phyloP scores from a whole-genome alignment of 208 protist species.

The Endotrypanum monterogeii region DNA sequence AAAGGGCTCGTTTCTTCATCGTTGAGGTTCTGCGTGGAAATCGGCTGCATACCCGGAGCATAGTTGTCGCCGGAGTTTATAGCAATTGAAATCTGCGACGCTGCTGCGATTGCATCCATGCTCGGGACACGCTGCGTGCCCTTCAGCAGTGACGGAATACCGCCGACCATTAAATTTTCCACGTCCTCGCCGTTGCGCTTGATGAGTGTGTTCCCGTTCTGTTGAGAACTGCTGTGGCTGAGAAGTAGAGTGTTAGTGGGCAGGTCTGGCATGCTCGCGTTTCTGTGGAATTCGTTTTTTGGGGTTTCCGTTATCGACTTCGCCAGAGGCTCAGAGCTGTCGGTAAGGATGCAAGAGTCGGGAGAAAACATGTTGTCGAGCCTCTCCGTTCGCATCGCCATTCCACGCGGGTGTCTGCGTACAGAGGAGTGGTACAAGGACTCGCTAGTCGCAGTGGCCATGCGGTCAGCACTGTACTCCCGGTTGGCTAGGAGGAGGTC shows the following conservation, averaged over 20 bases:
- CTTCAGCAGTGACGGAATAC: neutral
- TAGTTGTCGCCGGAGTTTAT: neutral
- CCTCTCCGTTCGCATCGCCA: neutral
- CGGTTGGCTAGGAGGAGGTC: constrained; percentile 56
- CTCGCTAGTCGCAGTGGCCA: constrained; percentile 1
- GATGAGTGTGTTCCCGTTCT: neutral
- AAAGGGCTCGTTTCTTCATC: neutral
- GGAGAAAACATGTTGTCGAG: constrained; percentile 18
- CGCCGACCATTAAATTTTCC: neutral
- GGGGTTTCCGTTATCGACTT: neutral
- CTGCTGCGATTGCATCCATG: constrained; percentile 2
- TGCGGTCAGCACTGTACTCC: constrained; percentile 17
- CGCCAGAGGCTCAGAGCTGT: constrained; percentile 18
- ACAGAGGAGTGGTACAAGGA: constrained; percentile 16
- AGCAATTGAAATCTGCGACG: constrained; percentile 17
- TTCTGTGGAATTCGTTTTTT: constrained; percentile 7
- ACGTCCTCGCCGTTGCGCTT: neutral
- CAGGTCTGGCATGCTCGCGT: constrained; percentile 5
- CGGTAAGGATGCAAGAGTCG: constrained; percentile 13
- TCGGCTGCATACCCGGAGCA: constrained; percentile 1
- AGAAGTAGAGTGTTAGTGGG: neutral
- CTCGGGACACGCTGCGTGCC: neutral
- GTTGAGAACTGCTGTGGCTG: constrained; percentile 8
- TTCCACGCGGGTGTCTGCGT: constrained; percentile 7
- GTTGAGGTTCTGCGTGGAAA: constrained; percentile 9